Evolutionary conservation across 306 rosid species (phyloP), one percentile per base, ranked within the genome.

Genomic region (Vigna trinervia): DNA sequence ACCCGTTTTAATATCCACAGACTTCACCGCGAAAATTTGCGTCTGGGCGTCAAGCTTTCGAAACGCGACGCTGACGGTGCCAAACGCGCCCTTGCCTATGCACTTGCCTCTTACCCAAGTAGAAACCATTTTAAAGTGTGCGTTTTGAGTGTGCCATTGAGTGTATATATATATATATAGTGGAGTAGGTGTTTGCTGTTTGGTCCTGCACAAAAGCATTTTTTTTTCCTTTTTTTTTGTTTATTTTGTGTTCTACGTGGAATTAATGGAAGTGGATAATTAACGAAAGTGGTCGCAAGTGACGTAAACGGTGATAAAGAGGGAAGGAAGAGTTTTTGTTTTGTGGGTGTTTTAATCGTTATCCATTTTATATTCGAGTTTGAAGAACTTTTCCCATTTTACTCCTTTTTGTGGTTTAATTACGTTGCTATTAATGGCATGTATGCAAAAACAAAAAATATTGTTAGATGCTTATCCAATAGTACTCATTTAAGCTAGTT

Each of bases 11-110:
- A 64, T 85, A 23, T 85, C 86, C 14, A 89, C 92, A 4, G 97
- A 91, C 69, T 91, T 91, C 10, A 85, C 97, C 39, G 92, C 97
- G 52, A 89, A 91, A 0, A 85, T 56, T 17, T 5, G 71, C 20
- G 82, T 52, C 17, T 5, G 69, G 20, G 82, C 86, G 81, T 86
- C 87, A 8, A 73, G 51, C 58, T 84, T 71, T 13, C 6, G 39
- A 85, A 71, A 0, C 30, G 85, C 97, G 69, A 91, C 13, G 63
- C 32, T 76, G 0, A 91, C 91, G 1, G 82, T 69, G 12, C 90
- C 97, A 34, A 91, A 91, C 12, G 91, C 84, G 5, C 97, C 97
- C 36, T 81, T 79, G 9, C 97, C 97, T 6, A 88, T 7, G 43
- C 86, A 85, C 71, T 82, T 84, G 4, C 87, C 92, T 82, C 91